Evolutionary conservation across 495 filamentous ascomycete species (phyloP).

Genomic region (Podospora pseudopauciseta): DNA sequence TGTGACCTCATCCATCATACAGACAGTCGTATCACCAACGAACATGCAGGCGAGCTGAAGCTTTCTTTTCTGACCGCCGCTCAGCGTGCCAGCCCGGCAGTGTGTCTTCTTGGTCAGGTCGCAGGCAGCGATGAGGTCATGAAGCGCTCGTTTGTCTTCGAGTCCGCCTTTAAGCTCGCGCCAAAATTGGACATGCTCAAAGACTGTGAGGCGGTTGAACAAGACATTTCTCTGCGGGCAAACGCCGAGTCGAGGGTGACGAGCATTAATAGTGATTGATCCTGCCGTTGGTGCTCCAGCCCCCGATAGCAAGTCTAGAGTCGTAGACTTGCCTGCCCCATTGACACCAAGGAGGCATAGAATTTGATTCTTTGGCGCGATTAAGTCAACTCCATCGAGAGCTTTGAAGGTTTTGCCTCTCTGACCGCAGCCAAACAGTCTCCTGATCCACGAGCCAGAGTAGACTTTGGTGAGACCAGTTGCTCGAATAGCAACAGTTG

Average conservation of each 20-base stretch:
- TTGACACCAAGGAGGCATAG: conserved; percentile 77
- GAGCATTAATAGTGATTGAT: conserved; percentile 59
- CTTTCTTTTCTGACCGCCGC: conserved; percentile 81
- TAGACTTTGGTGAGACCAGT: conserved; percentile 69
- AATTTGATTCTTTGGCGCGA: conserved; percentile 66
- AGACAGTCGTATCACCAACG: conserved; percentile 71
- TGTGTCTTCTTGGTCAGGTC: conserved; percentile 65
- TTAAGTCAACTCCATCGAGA: conserved; percentile 61
- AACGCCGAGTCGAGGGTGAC: conserved; percentile 37
- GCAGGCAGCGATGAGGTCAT: conserved; percentile 58
- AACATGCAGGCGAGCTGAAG: conserved; percentile 87
- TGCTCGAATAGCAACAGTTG: conserved; percentile 47
- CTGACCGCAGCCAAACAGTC: conserved; percentile 44
- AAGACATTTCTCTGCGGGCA: conserved; percentile 83
- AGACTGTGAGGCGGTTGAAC: conserved; percentile 72
- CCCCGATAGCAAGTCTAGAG: conserved; percentile 75
- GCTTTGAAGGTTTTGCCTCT: conserved; percentile 59
- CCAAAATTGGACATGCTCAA: conserved; percentile 73
- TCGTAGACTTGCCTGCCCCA: conserved; percentile 79
- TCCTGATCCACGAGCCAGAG: conserved; percentile 57
- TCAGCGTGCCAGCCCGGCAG: conserved; percentile 60
- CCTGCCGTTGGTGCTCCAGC: conserved; percentile 63
- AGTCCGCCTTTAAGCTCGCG: conserved; percentile 60
- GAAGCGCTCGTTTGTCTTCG: conserved; percentile 50
- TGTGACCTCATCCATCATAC: conserved; percentile 80